Evolutionary conservation across 1,284 basidiomycete species (phyloP), one percentile per base, ranked within the genome.

Genomic region (Phellinidium pouzarii): DNA sequence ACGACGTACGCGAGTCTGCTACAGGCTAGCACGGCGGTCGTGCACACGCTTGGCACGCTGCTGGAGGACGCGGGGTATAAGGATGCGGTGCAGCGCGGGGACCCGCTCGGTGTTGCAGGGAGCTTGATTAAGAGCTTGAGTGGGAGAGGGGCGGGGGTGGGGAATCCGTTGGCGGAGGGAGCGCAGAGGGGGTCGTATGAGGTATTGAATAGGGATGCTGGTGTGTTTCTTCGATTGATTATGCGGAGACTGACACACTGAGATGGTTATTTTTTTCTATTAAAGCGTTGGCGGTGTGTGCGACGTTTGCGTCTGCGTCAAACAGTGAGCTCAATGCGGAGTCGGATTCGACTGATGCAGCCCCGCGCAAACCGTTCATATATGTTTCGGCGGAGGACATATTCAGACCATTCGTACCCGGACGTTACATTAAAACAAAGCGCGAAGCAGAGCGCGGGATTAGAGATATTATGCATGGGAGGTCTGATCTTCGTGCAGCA

Each of bases 321-420:
- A 9, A 57, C 64, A 7, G 50, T 55, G 17, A 52, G n/a, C 2
- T 20, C 29, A 50, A 58, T 25, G 59, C 66, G 48, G 65, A 67
- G 23, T 63, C 63, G 31, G 57, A 62, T 22, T 67, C 38, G 17
- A 14, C n/a, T 43, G n/a, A 23, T 11, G 34, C 25, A 20, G 50
- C 9, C 67, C 40, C 68, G 38, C 58, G 61, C 50, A 78, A 83
- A 46, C 80, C 91, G 4, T 98, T 99, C 68, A 78, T 97, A 41
- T 98, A 89, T 69, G 77, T 99, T 57, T 99, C 95, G 29, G 94
- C 95, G 3, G 94, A 94, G 61, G 94, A 97, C 64, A 81, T 94
- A 41, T 92, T 86, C 70, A 79, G 91, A 23, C 95, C 95, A 1
- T 64, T 95, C 59, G 80, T 98, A 29, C 84, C 94, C 22, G 73